Conservation (phyloP, 768 basidiomycete genomes). For the Termitomyces sp. region DNA sequence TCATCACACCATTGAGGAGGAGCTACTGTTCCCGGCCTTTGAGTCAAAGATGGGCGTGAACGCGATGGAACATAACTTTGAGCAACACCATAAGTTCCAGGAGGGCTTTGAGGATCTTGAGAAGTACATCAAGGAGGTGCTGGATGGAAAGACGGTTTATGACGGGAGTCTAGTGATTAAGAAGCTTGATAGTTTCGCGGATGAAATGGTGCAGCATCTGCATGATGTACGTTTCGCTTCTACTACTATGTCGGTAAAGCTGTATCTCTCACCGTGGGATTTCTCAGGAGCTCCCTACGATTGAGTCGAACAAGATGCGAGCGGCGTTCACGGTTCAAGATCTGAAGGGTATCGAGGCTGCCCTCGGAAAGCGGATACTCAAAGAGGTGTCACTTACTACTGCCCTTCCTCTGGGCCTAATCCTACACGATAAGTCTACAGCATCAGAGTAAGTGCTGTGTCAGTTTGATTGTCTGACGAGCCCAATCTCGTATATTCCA, state of each 20-base stretch:
- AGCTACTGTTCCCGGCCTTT: constrained; percentile 20
- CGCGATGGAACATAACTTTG: constrained; percentile 20
- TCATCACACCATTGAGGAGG: constrained; percentile 28
- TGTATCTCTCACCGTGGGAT: background rate
- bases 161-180: constrained; percentile 27
- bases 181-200: constrained; percentile 23
- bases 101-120: constrained; percentile 20
- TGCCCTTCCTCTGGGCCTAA: constrained; percentile 18
- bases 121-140: constrained; percentile 47
- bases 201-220: constrained; percentile 24
- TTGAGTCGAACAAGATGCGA: constrained; percentile 21
- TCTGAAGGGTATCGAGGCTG: constrained; percentile 18
- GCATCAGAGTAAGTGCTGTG: constrained; percentile 15
- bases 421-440: constrained; percentile 19
- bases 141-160: constrained; percentile 54
- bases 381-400: constrained; percentile 19
- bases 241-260: background rate
- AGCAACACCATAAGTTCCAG: constrained; percentile 25
- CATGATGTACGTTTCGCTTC: background rate
- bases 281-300: constrained; percentile 23
- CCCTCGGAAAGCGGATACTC: constrained; percentile 18
- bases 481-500: background rate
- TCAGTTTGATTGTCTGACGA: background rate
- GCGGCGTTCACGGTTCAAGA: constrained; percentile 22
- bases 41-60: constrained; percentile 24